phyloP scores from a whole-genome alignment of 805 yeast species.

The Ogataea parapolymorpha region DNA sequence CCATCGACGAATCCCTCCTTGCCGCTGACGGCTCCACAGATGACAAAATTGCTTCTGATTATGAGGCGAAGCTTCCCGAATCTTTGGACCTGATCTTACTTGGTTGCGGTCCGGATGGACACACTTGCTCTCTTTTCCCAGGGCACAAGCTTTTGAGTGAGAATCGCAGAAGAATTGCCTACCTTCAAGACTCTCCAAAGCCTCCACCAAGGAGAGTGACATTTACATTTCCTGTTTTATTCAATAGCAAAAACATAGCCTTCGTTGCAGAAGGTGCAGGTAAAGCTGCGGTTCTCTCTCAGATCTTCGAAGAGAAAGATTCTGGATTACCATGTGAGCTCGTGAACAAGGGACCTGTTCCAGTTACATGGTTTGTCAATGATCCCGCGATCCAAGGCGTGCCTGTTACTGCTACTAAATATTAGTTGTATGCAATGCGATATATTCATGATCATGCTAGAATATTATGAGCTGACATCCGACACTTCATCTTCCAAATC shows the following conservation, averaged over 20 bases:
- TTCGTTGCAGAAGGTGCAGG: constrained; percentile 90
- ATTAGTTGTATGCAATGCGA: constrained; percentile 6
- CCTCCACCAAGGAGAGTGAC: constrained; percentile 94
- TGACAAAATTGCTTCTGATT: constrained; percentile 58
- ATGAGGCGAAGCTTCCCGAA: constrained; percentile 55
- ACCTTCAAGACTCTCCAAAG: constrained; percentile 82
- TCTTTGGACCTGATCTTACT: constrained; percentile 65
- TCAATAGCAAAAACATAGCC: constrained; percentile 51
- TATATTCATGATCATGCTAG: constrained; percentile 5
- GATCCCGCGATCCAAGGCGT: constrained; percentile 72
- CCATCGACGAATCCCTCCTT: constrained; percentile 63
- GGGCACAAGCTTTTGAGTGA: constrained; percentile 68
- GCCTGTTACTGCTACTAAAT: constrained; percentile 20
- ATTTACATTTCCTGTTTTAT: constrained; percentile 74
- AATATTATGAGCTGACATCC: constrained; percentile 9
- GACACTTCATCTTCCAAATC: constrained; percentile 21
- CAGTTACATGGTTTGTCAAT: constrained; percentile 82
- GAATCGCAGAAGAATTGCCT: constrained; percentile 48
- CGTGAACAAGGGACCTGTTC: constrained; percentile 58
- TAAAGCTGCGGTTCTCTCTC: constrained; percentile 67
- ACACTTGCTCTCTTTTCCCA: constrained; percentile 91
- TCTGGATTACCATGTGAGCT: constrained; percentile 63
- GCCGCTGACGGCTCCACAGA: constrained; percentile 50
- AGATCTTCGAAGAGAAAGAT: constrained; percentile 55
- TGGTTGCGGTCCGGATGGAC: constrained; percentile 97